A percentile compares a stretch with the other conserved stretches of the same genome.
Conservation (phyloP, 306 rosid species). For the Dryas octopetala region DNA sequence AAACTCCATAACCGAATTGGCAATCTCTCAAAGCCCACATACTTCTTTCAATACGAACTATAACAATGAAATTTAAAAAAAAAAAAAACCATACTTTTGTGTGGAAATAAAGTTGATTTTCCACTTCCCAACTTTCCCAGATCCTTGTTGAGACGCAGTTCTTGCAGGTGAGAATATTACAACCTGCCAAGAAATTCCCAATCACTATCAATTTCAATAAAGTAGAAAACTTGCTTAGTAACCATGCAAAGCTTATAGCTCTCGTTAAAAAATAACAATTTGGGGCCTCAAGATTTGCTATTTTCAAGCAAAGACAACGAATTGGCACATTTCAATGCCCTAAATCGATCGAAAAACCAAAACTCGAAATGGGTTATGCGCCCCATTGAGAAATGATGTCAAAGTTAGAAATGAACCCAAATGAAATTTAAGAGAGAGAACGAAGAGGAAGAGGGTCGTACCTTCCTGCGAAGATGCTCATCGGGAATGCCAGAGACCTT, state of each 20-base stretch:
- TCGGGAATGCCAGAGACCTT: slow-evolving; percentile 87
- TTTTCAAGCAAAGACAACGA: neutral
- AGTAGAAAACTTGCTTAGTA: neutral
- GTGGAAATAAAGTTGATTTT: slow-evolving; percentile 93
- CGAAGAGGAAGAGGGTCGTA: slow-evolving; percentile 19
- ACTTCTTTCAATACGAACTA: neutral
- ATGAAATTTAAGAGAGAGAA: neutral
- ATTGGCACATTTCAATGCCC: neutral
- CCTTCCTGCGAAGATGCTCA: slow-evolving; percentile 82
- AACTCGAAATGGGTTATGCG: slow-evolving; percentile 12
- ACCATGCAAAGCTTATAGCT: neutral
- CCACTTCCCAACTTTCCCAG: slow-evolving; percentile 95
- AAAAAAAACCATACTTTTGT: slow-evolving; percentile 55
- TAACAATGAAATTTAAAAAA: neutral
- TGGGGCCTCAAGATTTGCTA: neutral
- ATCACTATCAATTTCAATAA: neutral
- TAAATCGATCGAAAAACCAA: slow-evolving; percentile 4
- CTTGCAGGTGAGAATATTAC: slow-evolving; percentile 95
- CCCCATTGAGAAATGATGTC: neutral
- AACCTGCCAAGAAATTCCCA: slow-evolving; percentile 50
- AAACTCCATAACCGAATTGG: neutral
- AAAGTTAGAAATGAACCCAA: neutral
- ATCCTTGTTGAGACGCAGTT: slow-evolving; percentile 96
- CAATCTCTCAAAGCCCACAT: neutral
- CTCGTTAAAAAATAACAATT: neutral